Base-by-base conservation (phyloP, 331 rosid species). In the Stylosanthes scabra region DNA sequence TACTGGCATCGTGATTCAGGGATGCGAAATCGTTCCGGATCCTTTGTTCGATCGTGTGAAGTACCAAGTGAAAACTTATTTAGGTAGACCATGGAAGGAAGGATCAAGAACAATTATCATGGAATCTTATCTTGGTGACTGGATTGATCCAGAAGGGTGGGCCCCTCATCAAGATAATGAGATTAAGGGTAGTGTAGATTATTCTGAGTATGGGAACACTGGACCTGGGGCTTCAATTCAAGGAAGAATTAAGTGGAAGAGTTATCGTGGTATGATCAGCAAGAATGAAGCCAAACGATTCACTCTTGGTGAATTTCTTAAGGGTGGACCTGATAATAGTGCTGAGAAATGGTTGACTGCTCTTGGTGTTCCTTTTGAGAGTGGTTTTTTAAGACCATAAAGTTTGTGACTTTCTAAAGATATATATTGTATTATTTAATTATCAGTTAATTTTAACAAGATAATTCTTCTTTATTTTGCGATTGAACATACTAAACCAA, bases 51-150 rank as follows among this genome's bases (percentile, higher is more conserved):
- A 34, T 76, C 86, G 84, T 0, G 8, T 14, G 0, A 88, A 85
- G 71, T 85, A 83, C 63, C 28, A 16, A 4, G 3, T 80, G 11
- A 69, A 7, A 20, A 61, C 88, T 0, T 91, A 75, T 85, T 74
- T 86, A 68, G 97, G 93, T 0, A 83, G 92, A 68, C 94, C 97
- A 63, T 91, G 97, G 92, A 86, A 85, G 78, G 5, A 20, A 2
- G 70, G 3, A 44, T 31, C 97, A 1, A 88, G 6, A 52, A 84
- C 88, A 0, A 80, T 85, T 0, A 11, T 90, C 1, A 88, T 90
- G 78, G 93, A 90, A 80, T 81, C 84, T 3, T 64, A 40, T 3
- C 0, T 90, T 0, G 87, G 74, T 2, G 97, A 85, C 72, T 76
- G 85, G 4, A 25, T 90, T 69, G 64, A 84, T 4, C 90, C 97